A percentile compares a stretch with the other conserved stretches of the same genome.
Conservation (phyloP, 768 basidiomycete species). For the Lactifluus echinatus region DNA sequence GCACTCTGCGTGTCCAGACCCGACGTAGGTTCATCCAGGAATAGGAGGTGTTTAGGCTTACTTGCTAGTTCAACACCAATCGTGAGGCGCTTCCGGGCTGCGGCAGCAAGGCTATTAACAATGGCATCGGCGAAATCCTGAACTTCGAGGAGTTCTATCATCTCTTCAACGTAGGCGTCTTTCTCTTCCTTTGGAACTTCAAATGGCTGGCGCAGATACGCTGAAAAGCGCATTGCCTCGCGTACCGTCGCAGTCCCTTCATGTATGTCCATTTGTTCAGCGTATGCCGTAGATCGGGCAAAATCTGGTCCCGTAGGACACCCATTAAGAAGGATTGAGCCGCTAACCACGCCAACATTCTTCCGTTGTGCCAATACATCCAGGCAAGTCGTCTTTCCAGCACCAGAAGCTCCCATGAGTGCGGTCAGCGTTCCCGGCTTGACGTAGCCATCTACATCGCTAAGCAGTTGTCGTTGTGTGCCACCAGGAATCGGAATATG, state of each 20-base stretch:
- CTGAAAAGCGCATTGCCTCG: conserved; percentile 80
- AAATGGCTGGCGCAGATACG: conserved; percentile 72
- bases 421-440: conserved; percentile 85
- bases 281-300: conserved; percentile 21
- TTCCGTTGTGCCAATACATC: conserved; percentile 68
- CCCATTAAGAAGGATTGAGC: conserved; percentile 59
- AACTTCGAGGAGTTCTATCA: conserved; percentile 76
- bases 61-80: conserved; percentile 89
- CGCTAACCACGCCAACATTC: conserved; percentile 57
- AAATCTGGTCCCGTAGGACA: conserved; percentile 50
- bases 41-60: conserved; percentile 71
- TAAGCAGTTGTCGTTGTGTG: conserved; percentile 48
- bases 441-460: conserved; percentile 73
- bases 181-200: conserved; percentile 63
- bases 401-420: conserved; percentile 81
- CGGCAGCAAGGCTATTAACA: conserved; percentile 58
- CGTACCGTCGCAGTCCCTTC: conserved; percentile 76
- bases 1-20: conserved; percentile 59
- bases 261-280: conserved; percentile 76
- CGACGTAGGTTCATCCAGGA: conserved; percentile 51
- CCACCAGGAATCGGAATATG: conserved; percentile 61
- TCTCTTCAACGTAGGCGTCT: conserved; percentile 71
- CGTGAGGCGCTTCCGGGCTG: conserved; percentile 76
- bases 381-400: conserved; percentile 65
- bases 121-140: conserved; percentile 79